Conservation (phyloP, 2,329 filamentous ascomycete species). For the Fusarium continuum region DNA sequence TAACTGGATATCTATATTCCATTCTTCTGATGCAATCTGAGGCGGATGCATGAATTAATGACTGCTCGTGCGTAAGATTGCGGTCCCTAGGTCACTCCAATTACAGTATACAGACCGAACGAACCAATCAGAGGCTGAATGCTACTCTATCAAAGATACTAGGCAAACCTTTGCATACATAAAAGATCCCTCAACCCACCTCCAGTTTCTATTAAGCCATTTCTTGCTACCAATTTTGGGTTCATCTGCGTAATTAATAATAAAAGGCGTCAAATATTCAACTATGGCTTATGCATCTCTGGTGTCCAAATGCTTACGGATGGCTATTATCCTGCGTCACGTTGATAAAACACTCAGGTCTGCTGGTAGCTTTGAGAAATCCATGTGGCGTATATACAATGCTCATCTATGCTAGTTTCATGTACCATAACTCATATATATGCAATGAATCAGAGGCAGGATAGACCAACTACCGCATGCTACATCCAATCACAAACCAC, state of each 20-base stretch:
- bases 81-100: not conserved
- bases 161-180: conserved; percentile 9
- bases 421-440: not conserved
- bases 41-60: no score
- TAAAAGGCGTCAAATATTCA: no score
- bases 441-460: not conserved
- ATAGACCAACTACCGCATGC: not conserved
- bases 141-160: not conserved
- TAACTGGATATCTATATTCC: no score
- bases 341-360: no score
- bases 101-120: conserved; percentile 26
- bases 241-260: no score
- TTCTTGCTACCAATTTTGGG: no score
- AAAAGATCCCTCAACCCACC: not conserved
- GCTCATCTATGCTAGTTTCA: not conserved
- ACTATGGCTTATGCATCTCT: no score
- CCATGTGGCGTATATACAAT: not conserved
- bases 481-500: not conserved
- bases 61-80: not conserved
- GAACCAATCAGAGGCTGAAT: conserved; percentile 15
- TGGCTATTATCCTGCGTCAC: no score
- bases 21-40: no score
- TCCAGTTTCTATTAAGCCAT: no score
- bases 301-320: no score
- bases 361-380: no score